These are phyloP conservation scores for Exophiala phaeomuriformis DNA, from an alignment of 2,329 filamentous ascomycete genomes.

Conservation along the genomic window DNA sequence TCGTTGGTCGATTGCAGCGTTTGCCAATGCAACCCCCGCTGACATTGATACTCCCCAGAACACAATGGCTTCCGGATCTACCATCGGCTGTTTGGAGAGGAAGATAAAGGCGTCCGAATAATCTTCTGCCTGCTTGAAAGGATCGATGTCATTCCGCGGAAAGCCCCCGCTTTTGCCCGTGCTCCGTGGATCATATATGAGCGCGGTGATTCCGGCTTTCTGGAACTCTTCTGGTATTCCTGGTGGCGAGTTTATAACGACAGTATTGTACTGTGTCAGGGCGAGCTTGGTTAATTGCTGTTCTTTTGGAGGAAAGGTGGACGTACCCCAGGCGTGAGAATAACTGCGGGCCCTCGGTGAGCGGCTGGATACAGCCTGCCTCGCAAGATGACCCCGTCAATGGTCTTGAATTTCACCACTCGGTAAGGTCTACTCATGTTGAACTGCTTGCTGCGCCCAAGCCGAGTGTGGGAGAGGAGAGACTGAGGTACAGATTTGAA, in stretches of 20 bases:
- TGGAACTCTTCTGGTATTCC: background rate
- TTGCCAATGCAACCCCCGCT: conserved; percentile 26
- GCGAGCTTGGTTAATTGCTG: background rate
- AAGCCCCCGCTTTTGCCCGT: conserved; percentile 29
- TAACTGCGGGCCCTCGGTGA: background rate
- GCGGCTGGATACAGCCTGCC: background rate
- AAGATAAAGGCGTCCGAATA: conserved; percentile 31
- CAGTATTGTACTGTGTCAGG: background rate
- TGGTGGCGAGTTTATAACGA: background rate
- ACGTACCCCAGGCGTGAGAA: background rate
- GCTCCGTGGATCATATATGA: conserved; percentile 30
- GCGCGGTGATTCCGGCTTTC: background rate
- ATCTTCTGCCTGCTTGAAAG: conserved; percentile 30
- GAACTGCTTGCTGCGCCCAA: background rate
- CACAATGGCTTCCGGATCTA: conserved; percentile 18
- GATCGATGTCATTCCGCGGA: conserved; percentile 31
- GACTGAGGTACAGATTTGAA: too few species aligned
- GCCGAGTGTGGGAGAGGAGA: too few species aligned
- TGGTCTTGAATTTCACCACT: background rate
- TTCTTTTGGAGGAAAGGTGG: background rate
- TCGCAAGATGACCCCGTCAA: background rate
- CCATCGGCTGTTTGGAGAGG: conserved; percentile 25
- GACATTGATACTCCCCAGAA: conserved; percentile 34
- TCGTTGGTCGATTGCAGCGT: conserved; percentile 33
- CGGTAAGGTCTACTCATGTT: background rate